Evolutionary conservation across 192 early-diverging fungal species (phyloP), one percentile per base, ranked within the genome.

Genomic region (Fimicolochytrium jonesii): DNA sequence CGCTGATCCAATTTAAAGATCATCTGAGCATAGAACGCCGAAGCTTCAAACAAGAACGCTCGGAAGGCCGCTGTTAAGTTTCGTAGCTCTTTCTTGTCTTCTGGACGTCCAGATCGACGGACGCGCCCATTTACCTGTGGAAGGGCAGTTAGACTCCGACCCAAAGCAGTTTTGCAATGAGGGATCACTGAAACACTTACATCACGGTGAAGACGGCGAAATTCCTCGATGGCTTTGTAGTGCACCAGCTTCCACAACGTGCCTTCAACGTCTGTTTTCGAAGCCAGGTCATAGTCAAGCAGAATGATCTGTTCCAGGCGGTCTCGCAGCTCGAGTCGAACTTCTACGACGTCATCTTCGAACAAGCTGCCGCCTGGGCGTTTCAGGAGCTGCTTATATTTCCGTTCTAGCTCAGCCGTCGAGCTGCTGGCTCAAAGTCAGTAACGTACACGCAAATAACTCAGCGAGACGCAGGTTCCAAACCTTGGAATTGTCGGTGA

Each of bases 151-250:
- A n/a, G n/a, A n/a, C n/a, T n/a, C n/a, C n/a, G n/a, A n/a, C n/a
- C n/a, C n/a, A n/a, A n/a, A n/a, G n/a, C n/a, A n/a, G n/a, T n/a
- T n/a, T n/a, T n/a, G n/a, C n/a, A n/a, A n/a, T n/a, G n/a, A n/a
- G n/a, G n/a, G n/a, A n/a, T n/a, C n/a, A n/a, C n/a, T n/a, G n/a
- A n/a, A n/a, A n/a, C n/a, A n/a, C n/a, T n/a, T n/a, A n/a, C n/a
- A n/a, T n/a, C n/a, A n/a, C n/a, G n/a, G n/a, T n/a, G n/a, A n/a
- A n/a, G n/a, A n/a, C n/a, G n/a, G 28, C 73, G 62, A 57, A 70
- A 75, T 28, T 75, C 73, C 26, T 75, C 73, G 17, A 75, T 75
- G 18, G 65, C 13, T 41, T 59, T 75, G 45, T 75, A 75, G 28
- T 69, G 61, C 15, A 44, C 49, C 15, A 72, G 26, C 51, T 75